Evolutionary conservation across 768 basidiomycete species (phyloP), one percentile per base, ranked within the genome.

Genomic region (Mycena crocata): DNA sequence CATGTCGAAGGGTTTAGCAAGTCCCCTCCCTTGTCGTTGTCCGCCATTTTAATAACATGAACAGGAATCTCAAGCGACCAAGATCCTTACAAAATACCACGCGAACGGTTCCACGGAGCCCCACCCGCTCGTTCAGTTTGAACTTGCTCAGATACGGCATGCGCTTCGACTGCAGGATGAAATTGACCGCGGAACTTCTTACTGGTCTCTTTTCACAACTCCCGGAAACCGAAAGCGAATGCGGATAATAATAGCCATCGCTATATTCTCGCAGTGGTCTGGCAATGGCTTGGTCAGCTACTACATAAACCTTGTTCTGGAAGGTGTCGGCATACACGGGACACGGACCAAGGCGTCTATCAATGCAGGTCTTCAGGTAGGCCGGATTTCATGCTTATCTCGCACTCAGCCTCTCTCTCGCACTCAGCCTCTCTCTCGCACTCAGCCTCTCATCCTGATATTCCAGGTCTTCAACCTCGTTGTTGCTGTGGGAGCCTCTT

Each of bases 201-300:
- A 83, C 71, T 73, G 76, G 52, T 82, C 84, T 5, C 79, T 92
- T 5, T 87, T 91, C 73, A 68, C 80, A 13, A 93, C 89, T 0
- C 83, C 84, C 6, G 92, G 91, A 3, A 94, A 93, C 74, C 80
- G 87, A 34, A 87, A 85, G 70, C 84, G 93, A 5, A 87, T 93
- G 87, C 78, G 83, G 50, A 83, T 93, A 55, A 86, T 93, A 66
- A 78, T 93, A 64, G 87, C 83, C 1, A 85, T 93, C 48, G 89
- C 88, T 7, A 72, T 91, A 26, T 93, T 91, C 76, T 89, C 89
- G 0, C 93, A 94, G 66, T 93, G 91, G 92, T 89, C 89, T 55
- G 90, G 90, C 1, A 91, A 91, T 57, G 91, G 90, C 19, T 78
- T 92, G 34, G 86, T 66, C 44, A 66, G 65, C 24, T 92, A 90